A percentile compares a stretch with the other conserved stretches of the same genome.
Evolutionary conservation across 768 basidiomycete genomes (phyloP).

Genomic region (Lactarius akahatsu): DNA sequence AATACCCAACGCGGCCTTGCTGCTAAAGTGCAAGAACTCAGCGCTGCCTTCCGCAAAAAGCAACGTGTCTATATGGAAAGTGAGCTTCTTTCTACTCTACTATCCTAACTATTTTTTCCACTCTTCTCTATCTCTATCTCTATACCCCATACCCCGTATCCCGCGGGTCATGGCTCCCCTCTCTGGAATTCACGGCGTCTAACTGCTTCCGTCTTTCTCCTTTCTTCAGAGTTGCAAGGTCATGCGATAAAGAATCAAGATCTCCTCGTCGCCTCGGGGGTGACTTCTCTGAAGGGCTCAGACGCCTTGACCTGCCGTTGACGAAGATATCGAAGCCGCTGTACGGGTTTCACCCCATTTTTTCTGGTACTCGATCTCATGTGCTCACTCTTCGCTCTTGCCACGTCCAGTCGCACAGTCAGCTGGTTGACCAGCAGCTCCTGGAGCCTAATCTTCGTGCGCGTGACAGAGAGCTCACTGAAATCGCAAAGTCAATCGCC

Average conservation of each 20-base stretch:
- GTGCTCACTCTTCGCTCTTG: constrained; percentile 24
- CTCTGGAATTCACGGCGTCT: neutral
- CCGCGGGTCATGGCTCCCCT: constrained; percentile 23
- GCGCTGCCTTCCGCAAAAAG: constrained; percentile 92
- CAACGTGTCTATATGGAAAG: constrained; percentile 98
- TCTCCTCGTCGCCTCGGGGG: constrained; percentile 85
- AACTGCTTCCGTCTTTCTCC: constrained; percentile 4
- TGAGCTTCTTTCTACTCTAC: constrained; percentile 46
- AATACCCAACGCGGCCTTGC: constrained; percentile 96
- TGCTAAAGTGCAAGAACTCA: constrained; percentile 93
- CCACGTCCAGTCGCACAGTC: constrained; percentile 38
- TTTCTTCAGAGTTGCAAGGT: constrained; percentile 78
- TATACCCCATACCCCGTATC: constrained; percentile 24
- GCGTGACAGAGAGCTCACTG: constrained; percentile 71
- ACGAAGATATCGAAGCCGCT: constrained; percentile 88
- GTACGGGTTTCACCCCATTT: constrained; percentile 41
- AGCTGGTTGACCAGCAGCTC: constrained; percentile 36
- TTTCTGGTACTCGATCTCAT: constrained; percentile 14
- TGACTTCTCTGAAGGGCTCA: constrained; percentile 75
- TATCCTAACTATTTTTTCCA: constrained; percentile 2
- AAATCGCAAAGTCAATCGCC: constrained; percentile 90
- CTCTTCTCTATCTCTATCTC: constrained; percentile 12
- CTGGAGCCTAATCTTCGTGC: constrained; percentile 43
- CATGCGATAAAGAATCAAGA: constrained; percentile 98
- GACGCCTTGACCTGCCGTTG: constrained; percentile 81